phyloP scores from a whole-genome alignment of 2,329 filamentous ascomycete genomes.

The Immersiporthe knoxdaviesiana region DNA sequence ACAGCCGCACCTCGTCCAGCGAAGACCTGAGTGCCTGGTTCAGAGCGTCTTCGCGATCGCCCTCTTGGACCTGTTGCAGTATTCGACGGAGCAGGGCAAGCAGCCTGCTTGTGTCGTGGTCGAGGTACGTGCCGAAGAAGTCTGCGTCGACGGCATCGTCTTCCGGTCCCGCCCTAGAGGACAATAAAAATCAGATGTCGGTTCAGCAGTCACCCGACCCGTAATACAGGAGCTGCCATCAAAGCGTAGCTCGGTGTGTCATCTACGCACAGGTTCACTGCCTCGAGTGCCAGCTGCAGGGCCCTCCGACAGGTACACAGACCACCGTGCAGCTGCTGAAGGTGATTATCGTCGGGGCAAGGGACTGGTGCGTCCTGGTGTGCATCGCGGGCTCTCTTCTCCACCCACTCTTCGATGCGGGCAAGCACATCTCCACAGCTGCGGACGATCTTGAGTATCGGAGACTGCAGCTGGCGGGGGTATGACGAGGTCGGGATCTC shows the following conservation, averaged over 20 bases:
- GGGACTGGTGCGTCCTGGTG: slow-evolving; percentile 9
- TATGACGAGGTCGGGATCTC: slow-evolving; percentile 23
- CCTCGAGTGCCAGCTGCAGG: slow-evolving; percentile 25
- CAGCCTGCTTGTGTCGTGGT: slow-evolving; percentile 22
- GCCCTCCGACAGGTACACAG: slow-evolving; percentile 27
- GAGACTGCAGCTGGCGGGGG: slow-evolving; percentile 18
- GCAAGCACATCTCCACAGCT: slow-evolving; percentile 25
- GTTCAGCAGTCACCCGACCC: not conserved
- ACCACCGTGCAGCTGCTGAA: slow-evolving; percentile 13
- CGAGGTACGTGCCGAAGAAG: slow-evolving; percentile 16
- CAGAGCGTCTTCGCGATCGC: slow-evolving; percentile 8
- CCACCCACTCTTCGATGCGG: slow-evolving; percentile 21
- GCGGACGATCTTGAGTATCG: slow-evolving; percentile 20
- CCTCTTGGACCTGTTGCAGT: slow-evolving; percentile 20
- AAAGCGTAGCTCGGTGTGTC: not conserved
- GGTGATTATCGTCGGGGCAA: not conserved
- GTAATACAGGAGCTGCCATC: too few relatives aligned
- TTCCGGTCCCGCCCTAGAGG: slow-evolving; percentile 16
- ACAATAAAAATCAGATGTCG: not conserved
- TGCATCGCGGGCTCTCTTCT: slow-evolving; percentile 12
- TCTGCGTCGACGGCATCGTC: slow-evolving; percentile 18
- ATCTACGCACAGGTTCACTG: slow-evolving; percentile 24
- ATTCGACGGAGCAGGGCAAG: slow-evolving; percentile 22
- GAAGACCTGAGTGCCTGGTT: slow-evolving; percentile 15
- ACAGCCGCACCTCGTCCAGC: slow-evolving; percentile 21